phyloP scores from a whole-genome alignment of 495 filamentous ascomycete genomes.

The Hypoxylon perforatum region DNA sequence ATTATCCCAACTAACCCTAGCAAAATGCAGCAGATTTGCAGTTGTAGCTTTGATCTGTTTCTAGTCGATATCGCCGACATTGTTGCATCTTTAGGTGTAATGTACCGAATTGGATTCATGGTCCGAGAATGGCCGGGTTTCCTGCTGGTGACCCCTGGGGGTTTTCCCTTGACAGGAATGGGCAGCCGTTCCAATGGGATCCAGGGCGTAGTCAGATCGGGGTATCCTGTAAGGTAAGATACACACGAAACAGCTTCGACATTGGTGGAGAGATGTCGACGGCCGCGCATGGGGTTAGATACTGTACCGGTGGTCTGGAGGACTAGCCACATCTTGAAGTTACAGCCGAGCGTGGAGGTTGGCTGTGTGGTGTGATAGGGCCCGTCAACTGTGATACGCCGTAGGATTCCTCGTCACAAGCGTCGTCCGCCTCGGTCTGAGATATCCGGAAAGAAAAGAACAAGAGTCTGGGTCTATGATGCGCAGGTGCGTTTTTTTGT shows the following conservation, averaged over 20 bases:
- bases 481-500: background rate
- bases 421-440: slow-evolving; percentile 15
- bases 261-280: slow-evolving; percentile 27
- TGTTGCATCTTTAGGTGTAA: slow-evolving; percentile 27
- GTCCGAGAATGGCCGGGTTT: slow-evolving; percentile 23
- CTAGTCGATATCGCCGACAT: slow-evolving; percentile 21
- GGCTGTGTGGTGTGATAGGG: slow-evolving; percentile 32
- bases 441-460: slow-evolving; percentile 10
- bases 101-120: slow-evolving; percentile 33
- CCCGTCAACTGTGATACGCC: slow-evolving; percentile 26
- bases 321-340: slow-evolving; percentile 36
- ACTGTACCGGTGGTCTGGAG: slow-evolving; percentile 30
- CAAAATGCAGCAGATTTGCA: slow-evolving; percentile 2
- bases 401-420: slow-evolving; percentile 26
- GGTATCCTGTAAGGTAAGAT: slow-evolving; percentile 26
- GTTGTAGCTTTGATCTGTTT: slow-evolving; percentile 20
- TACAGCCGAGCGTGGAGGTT: slow-evolving; percentile 29
- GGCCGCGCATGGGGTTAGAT: slow-evolving; percentile 14
- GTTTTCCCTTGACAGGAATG: slow-evolving; percentile 37
- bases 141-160: slow-evolving; percentile 7
- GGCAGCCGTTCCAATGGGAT: slow-evolving; percentile 40
- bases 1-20: background rate
- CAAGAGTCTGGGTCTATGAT: background rate
- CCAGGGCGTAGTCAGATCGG: slow-evolving; percentile 29
- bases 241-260: slow-evolving; percentile 15